Conservation (phyloP, 495 filamentous ascomycete species). For the Aspergillus ellipticus region DNA sequence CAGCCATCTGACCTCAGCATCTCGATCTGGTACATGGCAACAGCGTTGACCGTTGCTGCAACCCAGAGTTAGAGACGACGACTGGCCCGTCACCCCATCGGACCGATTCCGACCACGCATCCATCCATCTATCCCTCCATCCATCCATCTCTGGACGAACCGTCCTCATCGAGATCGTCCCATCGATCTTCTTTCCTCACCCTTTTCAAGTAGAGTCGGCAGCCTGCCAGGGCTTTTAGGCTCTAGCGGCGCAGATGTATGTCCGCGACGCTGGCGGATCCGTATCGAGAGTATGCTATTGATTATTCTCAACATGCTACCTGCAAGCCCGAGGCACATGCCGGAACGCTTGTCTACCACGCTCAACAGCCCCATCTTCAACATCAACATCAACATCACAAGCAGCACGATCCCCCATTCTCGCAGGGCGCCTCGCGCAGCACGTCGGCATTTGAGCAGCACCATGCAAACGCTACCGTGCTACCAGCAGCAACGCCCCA, state of each 20-base stretch:
- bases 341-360: constrained; percentile 34
- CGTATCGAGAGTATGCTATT: constrained; percentile 41
- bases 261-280: constrained; percentile 40
- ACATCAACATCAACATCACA: constrained; percentile 29
- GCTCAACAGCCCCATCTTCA: constrained; percentile 26
- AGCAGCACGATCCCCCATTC: constrained; percentile 28
- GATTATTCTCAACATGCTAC: constrained; percentile 34
- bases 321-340: constrained; percentile 32
- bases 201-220: constrained; percentile 9
- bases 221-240: constrained; percentile 35
- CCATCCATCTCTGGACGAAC: not conserved
- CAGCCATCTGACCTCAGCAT: constrained; percentile 2
- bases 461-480: constrained; percentile 28
- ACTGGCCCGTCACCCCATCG: not conserved
- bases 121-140: too few relatives aligned
- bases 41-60: constrained; percentile 5
- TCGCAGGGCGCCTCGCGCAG: constrained; percentile 26
- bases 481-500: constrained; percentile 28
- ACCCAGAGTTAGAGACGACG: not conserved
- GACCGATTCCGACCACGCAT: not conserved
- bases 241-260: constrained; percentile 43
- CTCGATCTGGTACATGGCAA: constrained; percentile 13
- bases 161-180: not conserved
- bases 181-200: not conserved
- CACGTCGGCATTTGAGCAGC: constrained; percentile 27